Evolutionary conservation across 1,139 yeast genomes (phyloP).

Genomic region (Taiozyma sp.): DNA sequence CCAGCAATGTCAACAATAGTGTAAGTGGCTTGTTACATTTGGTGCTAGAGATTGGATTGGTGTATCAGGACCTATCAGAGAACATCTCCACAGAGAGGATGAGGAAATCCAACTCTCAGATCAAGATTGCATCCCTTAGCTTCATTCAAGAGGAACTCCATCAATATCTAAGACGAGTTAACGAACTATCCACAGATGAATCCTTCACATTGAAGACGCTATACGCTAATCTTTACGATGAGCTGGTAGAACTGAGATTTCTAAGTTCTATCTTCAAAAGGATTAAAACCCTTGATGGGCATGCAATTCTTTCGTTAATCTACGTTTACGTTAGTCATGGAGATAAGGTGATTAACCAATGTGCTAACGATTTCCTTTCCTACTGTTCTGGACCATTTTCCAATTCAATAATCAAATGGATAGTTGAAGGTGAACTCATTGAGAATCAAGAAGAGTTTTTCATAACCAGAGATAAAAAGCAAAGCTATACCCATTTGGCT

Average conservation of each 20-base stretch:
- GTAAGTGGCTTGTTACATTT: slow-evolving; percentile 50
- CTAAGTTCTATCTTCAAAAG: slow-evolving; percentile 39
- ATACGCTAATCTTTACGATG: slow-evolving; percentile 42
- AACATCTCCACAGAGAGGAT: slow-evolving; percentile 30
- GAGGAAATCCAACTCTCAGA: slow-evolving; percentile 38
- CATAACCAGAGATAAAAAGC: slow-evolving; percentile 29
- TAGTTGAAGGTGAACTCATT: slow-evolving; percentile 57
- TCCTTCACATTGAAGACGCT: slow-evolving; percentile 33
- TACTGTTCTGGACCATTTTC: slow-evolving; percentile 56
- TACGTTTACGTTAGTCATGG: slow-evolving; percentile 56
- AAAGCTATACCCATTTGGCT: slow-evolving; percentile 7
- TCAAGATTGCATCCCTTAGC: slow-evolving; percentile 60
- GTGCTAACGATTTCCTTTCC: slow-evolving; percentile 42
- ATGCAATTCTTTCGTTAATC: slow-evolving; percentile 50
- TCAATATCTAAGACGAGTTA: slow-evolving; percentile 50
- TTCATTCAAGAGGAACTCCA: slow-evolving; percentile 48
- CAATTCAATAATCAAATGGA: slow-evolving; percentile 61
- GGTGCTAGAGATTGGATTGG: slow-evolving; percentile 68
- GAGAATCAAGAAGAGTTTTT: slow-evolving; percentile 65
- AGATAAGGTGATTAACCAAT: slow-evolving; percentile 42
- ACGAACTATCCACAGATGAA: slow-evolving; percentile 39
- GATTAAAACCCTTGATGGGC: slow-evolving; percentile 39
- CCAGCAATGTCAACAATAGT: slow-evolving; percentile 50
- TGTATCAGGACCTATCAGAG: slow-evolving; percentile 44
- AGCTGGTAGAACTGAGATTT: slow-evolving; percentile 52